phyloP scores from a whole-genome alignment of 2,329 filamentous ascomycete species.

The Diaporthe australafricana region DNA sequence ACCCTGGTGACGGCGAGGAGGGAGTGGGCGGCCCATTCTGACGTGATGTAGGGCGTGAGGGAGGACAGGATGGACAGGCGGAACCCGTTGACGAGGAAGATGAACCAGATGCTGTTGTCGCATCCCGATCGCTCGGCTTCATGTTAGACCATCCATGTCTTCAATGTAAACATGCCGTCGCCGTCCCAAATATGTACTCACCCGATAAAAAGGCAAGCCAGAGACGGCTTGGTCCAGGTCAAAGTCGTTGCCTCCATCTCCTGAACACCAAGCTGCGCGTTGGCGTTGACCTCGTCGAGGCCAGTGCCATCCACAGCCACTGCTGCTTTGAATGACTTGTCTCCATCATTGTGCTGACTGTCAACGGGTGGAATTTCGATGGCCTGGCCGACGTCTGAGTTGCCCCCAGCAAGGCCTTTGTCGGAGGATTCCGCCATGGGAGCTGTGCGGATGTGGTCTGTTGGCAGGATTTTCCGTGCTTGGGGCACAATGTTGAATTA shows the following conservation, averaged over 20 bases:
- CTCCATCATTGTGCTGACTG: constrained; percentile 4
- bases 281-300: constrained; percentile 23
- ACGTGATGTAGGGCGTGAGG: constrained; percentile 60
- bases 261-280: constrained; percentile 41
- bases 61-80: constrained; percentile 55
- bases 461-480: background rate
- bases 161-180: background rate
- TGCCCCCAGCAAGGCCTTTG: background rate
- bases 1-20: constrained; percentile 65
- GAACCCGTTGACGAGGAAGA: constrained; percentile 64
- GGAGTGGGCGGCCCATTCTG: constrained; percentile 63
- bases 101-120: constrained; percentile 55
- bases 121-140: constrained; percentile 34
- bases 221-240: constrained; percentile 39
- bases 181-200: constrained; percentile 40
- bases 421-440: background rate
- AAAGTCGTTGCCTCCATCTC: constrained; percentile 41
- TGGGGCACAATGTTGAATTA: background rate
- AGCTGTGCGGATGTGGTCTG: background rate
- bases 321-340: background rate
- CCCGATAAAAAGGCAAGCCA: constrained; percentile 45
- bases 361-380: background rate
- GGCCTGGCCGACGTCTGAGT: background rate
- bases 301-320: constrained; percentile 12
- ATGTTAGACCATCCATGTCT: background rate